phyloP scores from a whole-genome alignment of 495 filamentous ascomycete species.

The Bathelium albidoporum region DNA sequence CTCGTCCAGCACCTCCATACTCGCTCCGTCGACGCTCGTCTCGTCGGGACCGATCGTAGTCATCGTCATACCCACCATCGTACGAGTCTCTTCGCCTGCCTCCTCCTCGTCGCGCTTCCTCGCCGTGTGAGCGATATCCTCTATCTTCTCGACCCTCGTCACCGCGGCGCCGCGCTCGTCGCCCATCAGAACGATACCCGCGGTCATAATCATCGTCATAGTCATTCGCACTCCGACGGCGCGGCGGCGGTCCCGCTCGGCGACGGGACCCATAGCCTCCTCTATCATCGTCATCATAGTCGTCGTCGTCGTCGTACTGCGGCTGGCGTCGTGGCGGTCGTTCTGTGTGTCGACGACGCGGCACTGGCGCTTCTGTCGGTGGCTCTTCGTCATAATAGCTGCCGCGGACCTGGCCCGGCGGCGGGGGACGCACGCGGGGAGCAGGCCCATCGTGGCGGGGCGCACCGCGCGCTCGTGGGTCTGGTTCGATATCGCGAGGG shows the following conservation, averaged over 20 bases:
- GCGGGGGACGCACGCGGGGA: slow-evolving; percentile 2
- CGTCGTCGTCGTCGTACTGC: slow-evolving; percentile 9
- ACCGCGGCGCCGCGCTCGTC: not conserved
- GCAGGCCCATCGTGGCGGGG: slow-evolving; percentile 9
- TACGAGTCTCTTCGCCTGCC: slow-evolving; percentile 11
- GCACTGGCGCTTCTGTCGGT: slow-evolving; percentile 6
- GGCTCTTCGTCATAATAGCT: slow-evolving; percentile 8
- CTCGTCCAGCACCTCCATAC: too few species aligned
- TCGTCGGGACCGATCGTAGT: not conserved
- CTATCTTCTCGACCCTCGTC: not conserved
- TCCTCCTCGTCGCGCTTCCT: not conserved
- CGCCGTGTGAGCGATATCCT: not conserved
- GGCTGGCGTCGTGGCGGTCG: slow-evolving; percentile 2
- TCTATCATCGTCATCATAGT: slow-evolving; percentile 12
- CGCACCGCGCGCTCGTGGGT: not conserved
- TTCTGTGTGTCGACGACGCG: slow-evolving; percentile 3
- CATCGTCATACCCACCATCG: slow-evolving; percentile 14
- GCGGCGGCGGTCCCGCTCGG: not conserved
- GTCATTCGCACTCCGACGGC: slow-evolving; percentile 10
- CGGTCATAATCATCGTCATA: slow-evolving; percentile 10
- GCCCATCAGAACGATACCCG: not conserved
- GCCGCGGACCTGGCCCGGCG: not conserved
- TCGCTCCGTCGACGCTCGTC: not conserved
- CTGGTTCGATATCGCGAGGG: not conserved
- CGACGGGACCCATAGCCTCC: not conserved